Percentiles rank a stretch among this genome's conserved stretches.
phyloP scores from a whole-genome alignment of 2,329 filamentous ascomycete genomes.

The Truncatella angustata region DNA sequence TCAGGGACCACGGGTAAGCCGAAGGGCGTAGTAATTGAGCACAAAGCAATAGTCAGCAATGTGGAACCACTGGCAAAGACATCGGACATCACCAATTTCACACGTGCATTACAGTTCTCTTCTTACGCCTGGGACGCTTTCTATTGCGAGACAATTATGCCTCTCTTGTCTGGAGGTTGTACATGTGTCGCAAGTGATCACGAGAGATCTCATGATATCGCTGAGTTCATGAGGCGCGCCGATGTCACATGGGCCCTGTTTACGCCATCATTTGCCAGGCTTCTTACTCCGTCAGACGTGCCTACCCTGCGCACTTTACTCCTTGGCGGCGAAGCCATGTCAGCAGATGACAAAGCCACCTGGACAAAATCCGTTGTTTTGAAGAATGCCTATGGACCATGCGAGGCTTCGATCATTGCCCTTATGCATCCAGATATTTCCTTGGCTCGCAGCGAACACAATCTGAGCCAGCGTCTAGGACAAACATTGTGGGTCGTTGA shows the following conservation, averaged over 20 bases:
- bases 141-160: conserved; percentile 23
- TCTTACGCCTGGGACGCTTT: conserved; percentile 30
- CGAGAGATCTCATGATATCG: conserved; percentile 1
- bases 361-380: conserved; percentile 7
- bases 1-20: conserved; percentile 13
- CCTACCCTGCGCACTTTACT: conserved; percentile 9
- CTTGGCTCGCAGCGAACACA: neutral
- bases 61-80: neutral
- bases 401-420: conserved; percentile 7
- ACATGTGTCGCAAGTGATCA: conserved; percentile 6
- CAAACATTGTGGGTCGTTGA: conserved; percentile 15
- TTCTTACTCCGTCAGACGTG: conserved; percentile 8
- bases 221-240: conserved; percentile 3
- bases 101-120: conserved; percentile 19
- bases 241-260: conserved; percentile 4
- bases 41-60: conserved; percentile 4
- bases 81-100: conserved; percentile 48
- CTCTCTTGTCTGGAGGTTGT: conserved; percentile 5
- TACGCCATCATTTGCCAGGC: conserved; percentile 5
- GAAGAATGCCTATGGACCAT: conserved; percentile 11
- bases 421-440: conserved; percentile 7
- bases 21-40: conserved; percentile 12
- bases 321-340: conserved; percentile 11
- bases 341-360: neutral
- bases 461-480: conserved; percentile 7